A percentile compares a stretch with the other conserved stretches of the same genome.
Conservation (phyloP, 495 filamentous ascomycete genomes). For the Lentithecium fluviatile region DNA sequence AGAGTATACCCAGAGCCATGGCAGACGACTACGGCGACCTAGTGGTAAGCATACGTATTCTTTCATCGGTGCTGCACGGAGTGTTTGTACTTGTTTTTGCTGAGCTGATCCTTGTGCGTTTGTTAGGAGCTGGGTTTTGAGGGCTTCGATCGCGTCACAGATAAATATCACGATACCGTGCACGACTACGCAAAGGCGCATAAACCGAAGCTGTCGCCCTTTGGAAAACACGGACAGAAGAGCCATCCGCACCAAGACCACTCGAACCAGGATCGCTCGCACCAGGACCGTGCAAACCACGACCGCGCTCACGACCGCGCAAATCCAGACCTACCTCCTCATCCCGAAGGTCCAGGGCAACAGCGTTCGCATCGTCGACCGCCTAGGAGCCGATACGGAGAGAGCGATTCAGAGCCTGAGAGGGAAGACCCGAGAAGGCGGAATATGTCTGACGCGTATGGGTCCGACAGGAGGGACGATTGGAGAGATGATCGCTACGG, state of each 20-base stretch:
- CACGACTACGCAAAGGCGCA: background rate
- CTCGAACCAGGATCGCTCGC: background rate
- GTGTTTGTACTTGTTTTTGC: background rate
- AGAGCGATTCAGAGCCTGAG: background rate
- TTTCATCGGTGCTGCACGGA: background rate
- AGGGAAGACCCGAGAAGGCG: background rate
- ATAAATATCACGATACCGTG: conserved; percentile 20
- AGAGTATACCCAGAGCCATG: background rate
- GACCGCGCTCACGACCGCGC: too few relatives aligned
- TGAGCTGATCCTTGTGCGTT: background rate
- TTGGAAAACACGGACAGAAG: background rate
- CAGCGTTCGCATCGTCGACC: background rate
- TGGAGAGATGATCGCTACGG: background rate
- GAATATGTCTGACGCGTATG: background rate
- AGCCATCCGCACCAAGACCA: background rate
- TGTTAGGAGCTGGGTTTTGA: conserved; percentile 31
- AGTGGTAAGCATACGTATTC: conserved; percentile 19
- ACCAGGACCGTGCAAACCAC: background rate
- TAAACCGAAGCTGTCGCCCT: background rate
- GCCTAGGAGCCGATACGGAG: background rate
- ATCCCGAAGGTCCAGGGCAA: too few relatives aligned
- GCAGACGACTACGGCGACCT: conserved; percentile 16
- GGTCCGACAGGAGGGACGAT: background rate
- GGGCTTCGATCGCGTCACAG: conserved; percentile 16
- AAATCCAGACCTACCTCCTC: too few relatives aligned